Percentiles rank a stretch among this genome's conserved stretches.
phyloP scores from a whole-genome alignment of 495 filamentous ascomycete species.

The Rhypophila decipiens region DNA sequence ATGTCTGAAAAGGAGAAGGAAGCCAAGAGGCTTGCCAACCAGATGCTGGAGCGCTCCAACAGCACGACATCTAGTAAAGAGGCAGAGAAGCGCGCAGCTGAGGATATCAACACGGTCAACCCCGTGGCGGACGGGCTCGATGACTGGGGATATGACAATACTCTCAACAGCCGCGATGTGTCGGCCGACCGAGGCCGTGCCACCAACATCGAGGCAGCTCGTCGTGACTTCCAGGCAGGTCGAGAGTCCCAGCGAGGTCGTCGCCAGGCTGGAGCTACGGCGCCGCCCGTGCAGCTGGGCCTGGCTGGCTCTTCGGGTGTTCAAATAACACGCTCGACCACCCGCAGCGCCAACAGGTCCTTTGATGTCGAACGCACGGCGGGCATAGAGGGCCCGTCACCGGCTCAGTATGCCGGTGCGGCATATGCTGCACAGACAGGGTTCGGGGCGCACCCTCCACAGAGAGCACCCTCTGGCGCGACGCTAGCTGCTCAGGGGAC shows the following conservation, averaged over 20 bases:
- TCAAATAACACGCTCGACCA: constrained; percentile 27
- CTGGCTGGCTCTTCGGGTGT: constrained; percentile 19
- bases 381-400: constrained; percentile 14
- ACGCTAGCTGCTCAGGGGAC: constrained; percentile 5
- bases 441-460: constrained; percentile 5
- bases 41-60: constrained; percentile 5
- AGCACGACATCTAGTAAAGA: constrained; percentile 12
- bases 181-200: constrained; percentile 25
- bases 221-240: constrained; percentile 19
- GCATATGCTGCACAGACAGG: constrained; percentile 13
- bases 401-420: constrained; percentile 15
- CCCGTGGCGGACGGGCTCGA: constrained; percentile 30
- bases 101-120: constrained; percentile 31
- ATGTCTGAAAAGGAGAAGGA: constrained; percentile 57
- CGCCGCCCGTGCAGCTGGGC: constrained; percentile 18
- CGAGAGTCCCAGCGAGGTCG: constrained; percentile 39
- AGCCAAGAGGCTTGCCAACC: constrained; percentile 51
- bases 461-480: constrained; percentile 1
- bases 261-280: constrained; percentile 36
- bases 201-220: constrained; percentile 15
- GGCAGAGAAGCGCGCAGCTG: constrained; percentile 29
- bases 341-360: constrained; percentile 9
- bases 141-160: constrained; percentile 37
- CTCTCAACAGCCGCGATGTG: constrained; percentile 21
- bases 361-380: constrained; percentile 23